Evolutionary conservation across 179 eudicot genomes (phyloP), one percentile per base, ranked within the genome.

Genomic region (Sideroxylon spinosum): DNA sequence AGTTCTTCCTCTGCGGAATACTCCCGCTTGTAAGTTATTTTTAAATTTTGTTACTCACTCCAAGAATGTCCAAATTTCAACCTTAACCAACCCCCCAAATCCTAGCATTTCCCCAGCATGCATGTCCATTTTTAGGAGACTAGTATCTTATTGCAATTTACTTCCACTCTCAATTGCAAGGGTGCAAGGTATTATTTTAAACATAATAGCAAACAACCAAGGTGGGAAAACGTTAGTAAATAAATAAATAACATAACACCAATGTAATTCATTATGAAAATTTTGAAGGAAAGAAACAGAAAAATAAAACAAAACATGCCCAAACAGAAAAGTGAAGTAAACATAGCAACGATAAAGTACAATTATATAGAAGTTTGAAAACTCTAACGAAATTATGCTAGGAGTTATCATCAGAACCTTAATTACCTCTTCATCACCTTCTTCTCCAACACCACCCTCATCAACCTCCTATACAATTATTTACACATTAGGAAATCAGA

Each of bases 341-440:
- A 56, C n/a, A 52, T 8, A 57, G 16, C 6, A 50, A 23, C 7
- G 10, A 6, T 68, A 14, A 37, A 57, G 19, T 25, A 69, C 55
- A 46, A 32, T 16, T 25, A 13, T 8, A 5, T 3, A 68, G 20
- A 46, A 49, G 23, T 25, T 16, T 14, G 12, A 49, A n/a, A 13
- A 28, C 8, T 48, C 57, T 74, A 19, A 59, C 69, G 3, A 44
- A 68, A 37, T n/a, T 60, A 32, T 50, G 76, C 19, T 71, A 49
- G 28, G n/a, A 66, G 7, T 12, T 26, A 50, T n/a, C 28, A 46
- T 9, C 50, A 19, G 25, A 71, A 62, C 67, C 20, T 60, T 61
- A 63, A 56, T 63, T 86, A 88, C 98, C 95, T 92, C 98, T 74
- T 90, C 93, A 67, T 85, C 96, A 73, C 88, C 97, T 37, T 88